Conservation (phyloP, 1,284 basidiomycete species). For the Termitomyces sp. region DNA sequence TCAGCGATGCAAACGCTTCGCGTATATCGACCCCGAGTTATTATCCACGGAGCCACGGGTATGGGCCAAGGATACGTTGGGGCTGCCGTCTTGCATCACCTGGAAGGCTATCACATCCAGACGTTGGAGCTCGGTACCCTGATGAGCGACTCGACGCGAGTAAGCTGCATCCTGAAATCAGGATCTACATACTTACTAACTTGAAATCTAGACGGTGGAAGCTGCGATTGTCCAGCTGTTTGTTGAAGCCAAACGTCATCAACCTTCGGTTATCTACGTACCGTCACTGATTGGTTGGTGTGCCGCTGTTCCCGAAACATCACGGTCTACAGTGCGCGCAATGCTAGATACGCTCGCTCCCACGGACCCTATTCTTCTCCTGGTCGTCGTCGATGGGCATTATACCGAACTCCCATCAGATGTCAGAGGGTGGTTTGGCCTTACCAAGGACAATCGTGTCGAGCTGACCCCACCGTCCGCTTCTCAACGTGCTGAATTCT, state of each 20-base stretch:
- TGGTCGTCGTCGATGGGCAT: constrained; percentile 83
- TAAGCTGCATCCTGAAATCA: constrained; percentile 32
- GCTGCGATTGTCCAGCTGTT: constrained; percentile 96
- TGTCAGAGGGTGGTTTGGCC: constrained; percentile 90
- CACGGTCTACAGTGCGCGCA: constrained; percentile 81
- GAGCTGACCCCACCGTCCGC: constrained; percentile 49
- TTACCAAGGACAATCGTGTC: constrained; percentile 71
- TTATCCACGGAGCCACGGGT: constrained; percentile 79
- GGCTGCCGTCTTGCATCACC: constrained; percentile 85
- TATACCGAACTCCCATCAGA: constrained; percentile 74
- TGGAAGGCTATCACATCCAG: constrained; percentile 96
- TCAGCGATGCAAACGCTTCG: constrained; percentile 88
- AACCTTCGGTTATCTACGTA: constrained; percentile 94
- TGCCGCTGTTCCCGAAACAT: constrained; percentile 77
- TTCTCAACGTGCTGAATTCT: constrained; percentile 73
- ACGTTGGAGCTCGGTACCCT: constrained; percentile 88
- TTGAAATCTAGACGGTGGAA: constrained; percentile 72
- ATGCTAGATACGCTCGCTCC: constrained; percentile 89
- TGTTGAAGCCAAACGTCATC: constrained; percentile 94
- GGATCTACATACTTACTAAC: constrained; percentile 4
- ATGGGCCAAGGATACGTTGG: constrained; percentile 93
- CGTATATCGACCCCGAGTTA: constrained; percentile 85
- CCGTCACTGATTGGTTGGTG: constrained; percentile 89
- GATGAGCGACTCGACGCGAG: constrained; percentile 85
- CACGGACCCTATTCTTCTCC: constrained; percentile 87